Evolutionary conservation across 2,329 filamentous ascomycete species (phyloP).

Genomic region (Xylariaceae sp.): DNA sequence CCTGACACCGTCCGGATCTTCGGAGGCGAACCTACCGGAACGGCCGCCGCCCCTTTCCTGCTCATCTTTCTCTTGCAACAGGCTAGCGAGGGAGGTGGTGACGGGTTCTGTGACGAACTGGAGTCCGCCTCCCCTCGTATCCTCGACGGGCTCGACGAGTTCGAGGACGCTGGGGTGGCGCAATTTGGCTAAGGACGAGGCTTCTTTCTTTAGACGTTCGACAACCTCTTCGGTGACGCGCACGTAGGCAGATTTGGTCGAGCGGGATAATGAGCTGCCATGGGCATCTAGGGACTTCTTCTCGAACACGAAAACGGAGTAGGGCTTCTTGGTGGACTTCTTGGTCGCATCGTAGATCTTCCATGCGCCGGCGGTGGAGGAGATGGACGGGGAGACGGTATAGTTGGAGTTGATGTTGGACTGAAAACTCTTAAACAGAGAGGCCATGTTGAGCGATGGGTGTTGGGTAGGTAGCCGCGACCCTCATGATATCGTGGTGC

Average conservation of each 20-base stretch:
- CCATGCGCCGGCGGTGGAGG: constrained; percentile 87
- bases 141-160: constrained; percentile 90
- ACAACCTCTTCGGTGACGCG: constrained; percentile 80
- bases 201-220: constrained; percentile 87
- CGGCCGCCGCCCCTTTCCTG: constrained; percentile 70
- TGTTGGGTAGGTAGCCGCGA: constrained; percentile 14
- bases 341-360: constrained; percentile 97
- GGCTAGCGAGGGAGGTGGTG: constrained; percentile 77
- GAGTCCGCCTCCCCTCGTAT: constrained; percentile 82
- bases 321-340: constrained; percentile 85
- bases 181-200: constrained; percentile 79
- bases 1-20: constrained; percentile 70
- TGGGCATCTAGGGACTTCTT: constrained; percentile 76
- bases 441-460: constrained; percentile 67
- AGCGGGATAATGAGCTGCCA: constrained; percentile 57
- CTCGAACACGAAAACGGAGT: constrained; percentile 93
- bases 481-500: constrained; percentile 25
- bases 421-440: constrained; percentile 87
- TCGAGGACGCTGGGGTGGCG: constrained; percentile 91
- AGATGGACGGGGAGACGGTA: constrained; percentile 68
- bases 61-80: constrained; percentile 85
- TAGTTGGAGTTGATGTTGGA: constrained; percentile 94
- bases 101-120: constrained; percentile 95
- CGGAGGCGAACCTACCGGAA: constrained; percentile 74
- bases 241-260: constrained; percentile 67